Base-by-base conservation (phyloP, 169 alveolate genomes). In the Condylostoma magnum region DNA sequence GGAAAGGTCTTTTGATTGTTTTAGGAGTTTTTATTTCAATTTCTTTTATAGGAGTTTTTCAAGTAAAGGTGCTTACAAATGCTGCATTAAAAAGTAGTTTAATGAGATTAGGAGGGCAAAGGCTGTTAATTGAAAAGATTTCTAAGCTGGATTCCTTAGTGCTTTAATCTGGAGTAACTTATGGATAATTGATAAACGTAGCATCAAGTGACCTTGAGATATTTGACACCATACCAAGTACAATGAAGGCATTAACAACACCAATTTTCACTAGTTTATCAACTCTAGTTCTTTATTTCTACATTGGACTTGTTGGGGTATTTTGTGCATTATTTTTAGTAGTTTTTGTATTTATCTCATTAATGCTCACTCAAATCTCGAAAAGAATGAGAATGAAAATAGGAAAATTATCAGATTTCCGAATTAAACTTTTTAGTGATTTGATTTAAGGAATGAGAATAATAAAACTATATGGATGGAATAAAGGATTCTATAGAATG, bases 391-490 rank as follows among this genome's bases (percentile, higher is more conserved):
- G n/a, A n/a, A n/a, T n/a, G n/a, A n/a, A n/a, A n/a, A n/a, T n/a
- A n/a, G n/a, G n/a, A n/a, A n/a, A n/a, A n/a, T n/a, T n/a, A n/a
- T n/a, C n/a, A n/a, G n/a, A n/a, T n/a, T n/a, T n/a, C 6, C 58
- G 37, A 5, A 18, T 57, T n/a, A 57, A 57, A 52, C n/a, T 57
- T 47, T 34, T 57, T n/a, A 33, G 53, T 4, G 37, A 57, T 36
- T 37, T 57, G 53, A 57, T 57, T 18, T 47, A 57, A 57, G 69
- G 69, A 0, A 57, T 57, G 33, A 30, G 52, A 57, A 36, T 57
- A 6, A 27, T 57, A 3, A 57, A 57, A 27, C 31, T 63, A 18
- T 63, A 63, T 44, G 69, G 69, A 8, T 57, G 69, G 69, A 52
- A 57, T n/a, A n/a, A n/a, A n/a, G n/a, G n/a, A n/a, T n/a, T n/a